Evolutionary conservation across 208 protist genomes (phyloP).

Genomic region (Herpetomonas tarakana): DNA sequence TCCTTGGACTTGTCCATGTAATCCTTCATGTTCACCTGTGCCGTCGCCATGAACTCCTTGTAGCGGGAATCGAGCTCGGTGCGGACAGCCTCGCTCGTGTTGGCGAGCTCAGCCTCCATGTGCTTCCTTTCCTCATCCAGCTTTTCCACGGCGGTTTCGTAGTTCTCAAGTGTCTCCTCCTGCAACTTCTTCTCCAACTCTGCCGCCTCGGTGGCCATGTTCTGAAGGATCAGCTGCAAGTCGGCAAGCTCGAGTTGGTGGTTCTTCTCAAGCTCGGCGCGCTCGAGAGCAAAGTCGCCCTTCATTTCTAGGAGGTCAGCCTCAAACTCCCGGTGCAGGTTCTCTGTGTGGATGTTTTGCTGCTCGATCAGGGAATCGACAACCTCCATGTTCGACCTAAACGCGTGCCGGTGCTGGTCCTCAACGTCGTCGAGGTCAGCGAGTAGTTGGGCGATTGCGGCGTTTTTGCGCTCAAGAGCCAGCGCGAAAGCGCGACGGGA

Average conservation of each 20-base stretch:
- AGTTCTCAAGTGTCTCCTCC: slow-evolving; percentile 78
- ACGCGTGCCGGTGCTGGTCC: slow-evolving; percentile 91
- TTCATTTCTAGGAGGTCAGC: slow-evolving; percentile 87
- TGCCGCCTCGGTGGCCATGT: slow-evolving; percentile 87
- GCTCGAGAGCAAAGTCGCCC: slow-evolving; percentile 91
- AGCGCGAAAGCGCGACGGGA: slow-evolving; percentile 87
- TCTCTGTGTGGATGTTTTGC: slow-evolving; percentile 69
- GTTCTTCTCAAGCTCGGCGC: slow-evolving; percentile 74
- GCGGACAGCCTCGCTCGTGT: slow-evolving; percentile 63
- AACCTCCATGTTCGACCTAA: slow-evolving; percentile 89
- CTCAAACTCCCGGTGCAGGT: slow-evolving; percentile 91
- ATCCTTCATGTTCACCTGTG: slow-evolving; percentile 93
- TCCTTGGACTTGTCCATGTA: slow-evolving; percentile 95
- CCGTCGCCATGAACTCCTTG: slow-evolving; percentile 90
- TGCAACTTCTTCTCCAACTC: slow-evolving; percentile 86
- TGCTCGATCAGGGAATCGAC: slow-evolving; percentile 90
- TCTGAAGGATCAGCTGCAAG: slow-evolving; percentile 87
- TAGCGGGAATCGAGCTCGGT: slow-evolving; percentile 80
- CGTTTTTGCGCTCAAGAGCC: slow-evolving; percentile 93
- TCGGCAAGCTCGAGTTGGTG: slow-evolving; percentile 82
- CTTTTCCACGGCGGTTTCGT: slow-evolving; percentile 91
- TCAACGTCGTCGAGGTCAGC: slow-evolving; percentile 89
- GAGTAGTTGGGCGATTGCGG: slow-evolving; percentile 87
- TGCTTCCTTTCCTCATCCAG: slow-evolving; percentile 91
- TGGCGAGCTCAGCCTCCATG: slow-evolving; percentile 78